phyloP scores from a whole-genome alignment of 2,329 filamentous ascomycete genomes.

The Colletotrichum caudatum region DNA sequence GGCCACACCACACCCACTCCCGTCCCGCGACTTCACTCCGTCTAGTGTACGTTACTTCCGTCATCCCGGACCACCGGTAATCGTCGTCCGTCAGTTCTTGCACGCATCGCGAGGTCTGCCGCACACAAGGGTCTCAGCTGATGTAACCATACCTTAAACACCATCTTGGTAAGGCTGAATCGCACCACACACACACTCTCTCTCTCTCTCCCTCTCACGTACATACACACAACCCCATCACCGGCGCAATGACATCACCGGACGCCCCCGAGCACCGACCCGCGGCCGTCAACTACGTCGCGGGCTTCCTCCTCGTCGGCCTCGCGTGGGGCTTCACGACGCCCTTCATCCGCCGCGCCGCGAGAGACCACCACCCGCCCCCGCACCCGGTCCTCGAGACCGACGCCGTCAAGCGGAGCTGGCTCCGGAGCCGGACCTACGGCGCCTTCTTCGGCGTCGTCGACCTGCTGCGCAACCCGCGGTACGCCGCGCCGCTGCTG shows the following conservation, averaged over 20 bases:
- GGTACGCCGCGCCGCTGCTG: slow-evolving; percentile 86
- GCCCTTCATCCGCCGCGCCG: slow-evolving; percentile 89
- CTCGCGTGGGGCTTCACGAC: slow-evolving; percentile 94
- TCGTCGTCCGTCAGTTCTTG: slow-evolving; percentile 14
- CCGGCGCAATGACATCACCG: slow-evolving; percentile 35
- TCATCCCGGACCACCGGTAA: slow-evolving; percentile 6
- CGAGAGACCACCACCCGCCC: slow-evolving; percentile 77
- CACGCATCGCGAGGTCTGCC: not conserved
- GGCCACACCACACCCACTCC: not conserved
- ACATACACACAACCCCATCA: not conserved
- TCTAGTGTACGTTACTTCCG: slow-evolving; percentile 3
- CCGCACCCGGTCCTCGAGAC: slow-evolving; percentile 66
- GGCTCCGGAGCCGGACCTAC: slow-evolving; percentile 72
- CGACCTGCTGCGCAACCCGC: slow-evolving; percentile 83
- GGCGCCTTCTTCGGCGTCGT: slow-evolving; percentile 78
- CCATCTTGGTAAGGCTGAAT: slow-evolving; percentile 13
- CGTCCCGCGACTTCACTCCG: slow-evolving; percentile 38
- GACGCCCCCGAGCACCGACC: slow-evolving; percentile 51
- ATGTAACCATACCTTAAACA: slow-evolving; percentile 9
- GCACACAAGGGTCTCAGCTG: slow-evolving; percentile 3
- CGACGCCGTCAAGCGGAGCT: slow-evolving; percentile 65
- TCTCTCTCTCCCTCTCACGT: no score
- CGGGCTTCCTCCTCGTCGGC: slow-evolving; percentile 91
- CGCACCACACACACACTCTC: not conserved
- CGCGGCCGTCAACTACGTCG: slow-evolving; percentile 81